Evolutionary conservation across 2,329 filamentous ascomycete genomes (phyloP).

Genomic region (Gnomoniopsis smithogilvyi): DNA sequence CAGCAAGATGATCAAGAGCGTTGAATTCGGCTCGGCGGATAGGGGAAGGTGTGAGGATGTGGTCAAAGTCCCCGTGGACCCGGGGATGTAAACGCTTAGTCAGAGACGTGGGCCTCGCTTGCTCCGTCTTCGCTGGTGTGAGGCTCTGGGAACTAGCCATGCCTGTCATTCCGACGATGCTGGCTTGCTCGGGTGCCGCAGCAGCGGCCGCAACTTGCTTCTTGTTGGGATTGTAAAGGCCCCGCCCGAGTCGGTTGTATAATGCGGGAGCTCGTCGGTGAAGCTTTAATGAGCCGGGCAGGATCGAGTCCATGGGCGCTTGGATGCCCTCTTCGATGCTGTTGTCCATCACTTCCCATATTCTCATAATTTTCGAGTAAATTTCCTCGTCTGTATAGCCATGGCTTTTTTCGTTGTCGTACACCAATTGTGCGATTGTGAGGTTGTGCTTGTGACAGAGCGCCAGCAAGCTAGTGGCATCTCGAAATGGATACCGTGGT

Average conservation of each 20-base stretch:
- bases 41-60: slow-evolving; percentile 44
- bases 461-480: slow-evolving; percentile 42
- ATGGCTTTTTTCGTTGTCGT: slow-evolving; percentile 50
- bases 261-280: slow-evolving; percentile 43
- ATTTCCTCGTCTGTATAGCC: slow-evolving; percentile 49
- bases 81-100: slow-evolving; percentile 34
- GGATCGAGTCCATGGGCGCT: slow-evolving; percentile 35
- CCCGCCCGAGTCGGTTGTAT: slow-evolving; percentile 42
- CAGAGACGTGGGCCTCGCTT: slow-evolving; percentile 37
- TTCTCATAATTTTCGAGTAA: slow-evolving; percentile 41
- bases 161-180: slow-evolving; percentile 1
- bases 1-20: slow-evolving; percentile 48
- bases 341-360: slow-evolving; percentile 51
- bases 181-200: background rate
- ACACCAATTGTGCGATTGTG: slow-evolving; percentile 49
- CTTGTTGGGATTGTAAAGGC: slow-evolving; percentile 37
- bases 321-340: slow-evolving; percentile 49
- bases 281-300: slow-evolving; percentile 46
- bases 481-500: slow-evolving; percentile 44
- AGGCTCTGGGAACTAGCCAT: slow-evolving; percentile 20
- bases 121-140: slow-evolving; percentile 38
- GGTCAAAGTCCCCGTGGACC: slow-evolving; percentile 42
- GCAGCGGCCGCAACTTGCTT: slow-evolving; percentile 8
- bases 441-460: slow-evolving; percentile 48
- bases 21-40: slow-evolving; percentile 44